Conservation (phyloP, 1,284 basidiomycete species). For the Ceraceosorus guamensis region DNA sequence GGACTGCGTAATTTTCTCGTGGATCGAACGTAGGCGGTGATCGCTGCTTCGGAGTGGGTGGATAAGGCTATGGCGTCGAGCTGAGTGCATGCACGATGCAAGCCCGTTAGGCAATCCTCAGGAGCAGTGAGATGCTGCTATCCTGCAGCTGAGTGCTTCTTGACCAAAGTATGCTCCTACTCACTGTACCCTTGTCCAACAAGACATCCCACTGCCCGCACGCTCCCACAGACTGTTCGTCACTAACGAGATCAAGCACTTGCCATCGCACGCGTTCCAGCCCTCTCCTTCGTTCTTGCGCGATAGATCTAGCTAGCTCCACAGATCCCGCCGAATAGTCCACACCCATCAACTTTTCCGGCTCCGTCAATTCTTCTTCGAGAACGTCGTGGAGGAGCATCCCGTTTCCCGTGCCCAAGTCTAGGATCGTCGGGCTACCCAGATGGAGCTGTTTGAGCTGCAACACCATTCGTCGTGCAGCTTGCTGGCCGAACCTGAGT, state of each 20-base stretch:
- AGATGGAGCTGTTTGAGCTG: too few relatives aligned
- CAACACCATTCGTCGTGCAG: conserved; percentile 71
- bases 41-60: background rate
- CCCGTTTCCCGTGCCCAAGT: conserved; percentile 76
- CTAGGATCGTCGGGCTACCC: conserved; percentile 30
- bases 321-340: conserved; percentile 75
- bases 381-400: conserved; percentile 65
- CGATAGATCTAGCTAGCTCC: conserved; percentile 32
- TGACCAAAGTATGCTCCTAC: background rate
- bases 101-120: too few relatives aligned
- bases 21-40: background rate
- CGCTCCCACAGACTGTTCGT: background rate
- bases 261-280: background rate
- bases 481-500: conserved; percentile 73
- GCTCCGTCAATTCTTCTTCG: conserved; percentile 50
- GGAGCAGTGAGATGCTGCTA: background rate
- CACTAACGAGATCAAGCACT: background rate
- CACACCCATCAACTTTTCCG: conserved; percentile 60
- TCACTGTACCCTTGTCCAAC: background rate
- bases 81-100: too few relatives aligned
- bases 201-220: background rate
- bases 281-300: background rate
- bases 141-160: background rate
- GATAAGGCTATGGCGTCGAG: background rate
- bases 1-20: background rate